Evolutionary conservation across 352 stramenopile genomes (phyloP), one percentile per base, ranked within the genome.

Genomic region (Elongisporangium prolatum): DNA sequence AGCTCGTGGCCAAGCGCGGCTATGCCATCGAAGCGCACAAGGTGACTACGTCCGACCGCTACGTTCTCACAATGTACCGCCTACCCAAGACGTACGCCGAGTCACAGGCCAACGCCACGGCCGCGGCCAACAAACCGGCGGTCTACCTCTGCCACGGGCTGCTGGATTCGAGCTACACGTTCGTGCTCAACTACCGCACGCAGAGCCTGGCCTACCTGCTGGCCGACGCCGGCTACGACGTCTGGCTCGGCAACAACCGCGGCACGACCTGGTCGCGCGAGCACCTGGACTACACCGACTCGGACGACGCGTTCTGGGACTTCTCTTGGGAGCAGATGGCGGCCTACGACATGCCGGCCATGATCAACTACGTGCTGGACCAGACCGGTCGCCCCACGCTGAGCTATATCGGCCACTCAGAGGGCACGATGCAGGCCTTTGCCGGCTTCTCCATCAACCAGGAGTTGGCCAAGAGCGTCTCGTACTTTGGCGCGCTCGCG

Each of bases 191-290:
- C 64, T 88, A 67, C 68, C 68, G 74, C 22, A 80, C 69, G 21
- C 77, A 88, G 52, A 86, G 75, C 47, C 69, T 88, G 38, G 77
- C 75, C 8, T 88, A 78, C 60, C 18, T 88, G 21, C 59, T 88
- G 24, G 75, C 75, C 0, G 77, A 88, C 38, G 77, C 75, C 1
- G 77, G 75, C 10, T 88, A 84, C 54, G 77, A 88, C 49, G 77
- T 88, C 52, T 88, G 77, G 77, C 71, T 88, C 22, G 77, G 77
- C 59, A 88, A 88, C 64, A 88, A 88, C 57, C 77, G 77, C 54
- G 77, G 77, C 51, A 83, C 75, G 50, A 88, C 77, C 11, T 88
- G 77, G 77, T 88, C 77, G 13, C 72, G 75, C 55, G 55, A 74
- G 51, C 77, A 88, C 63, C 28, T 77, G 38, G 72, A 71, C 55